These are phyloP conservation scores for Rutstroemia sp. DNA, from an alignment of 2,329 filamentous ascomycete species.

Conservation along the genomic window DNA sequence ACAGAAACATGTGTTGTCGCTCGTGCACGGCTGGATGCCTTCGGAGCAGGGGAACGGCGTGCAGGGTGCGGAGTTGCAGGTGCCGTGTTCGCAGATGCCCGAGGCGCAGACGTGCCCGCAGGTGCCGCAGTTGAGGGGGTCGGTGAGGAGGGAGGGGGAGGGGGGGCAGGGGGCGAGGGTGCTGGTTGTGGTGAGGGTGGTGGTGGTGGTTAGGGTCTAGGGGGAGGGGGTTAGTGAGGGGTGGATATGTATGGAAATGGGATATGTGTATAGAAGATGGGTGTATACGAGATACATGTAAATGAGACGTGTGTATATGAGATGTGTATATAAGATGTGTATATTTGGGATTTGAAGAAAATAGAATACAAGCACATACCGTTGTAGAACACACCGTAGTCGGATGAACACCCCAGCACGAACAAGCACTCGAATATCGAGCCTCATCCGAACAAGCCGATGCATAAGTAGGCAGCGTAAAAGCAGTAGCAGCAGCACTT, in stretches of 20 bases:
- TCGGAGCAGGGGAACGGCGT: background rate
- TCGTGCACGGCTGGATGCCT: slow-evolving; percentile 4
- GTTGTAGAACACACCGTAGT: background rate
- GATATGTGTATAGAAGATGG: too few species aligned
- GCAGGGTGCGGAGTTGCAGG: background rate
- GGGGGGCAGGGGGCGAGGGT: background rate
- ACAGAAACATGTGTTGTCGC: background rate
- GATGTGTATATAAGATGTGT: too few species aligned
- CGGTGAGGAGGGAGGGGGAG: background rate
- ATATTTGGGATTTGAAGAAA: too few species aligned
- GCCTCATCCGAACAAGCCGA: slow-evolving; percentile 3
- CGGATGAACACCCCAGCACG: slow-evolving; percentile 8
- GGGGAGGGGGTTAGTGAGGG: background rate
- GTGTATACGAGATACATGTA: too few species aligned
- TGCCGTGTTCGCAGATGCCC: slow-evolving; percentile 6
- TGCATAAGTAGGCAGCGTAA: slow-evolving; percentile 9
- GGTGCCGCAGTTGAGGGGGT: background rate
- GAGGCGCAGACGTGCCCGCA: slow-evolving; percentile 5
- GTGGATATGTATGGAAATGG: too few species aligned
- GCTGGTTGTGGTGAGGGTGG: slow-evolving; percentile 1
- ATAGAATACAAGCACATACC: too few species aligned
- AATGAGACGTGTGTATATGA: too few species aligned
- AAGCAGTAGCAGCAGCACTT: background rate
- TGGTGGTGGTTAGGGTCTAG: slow-evolving; percentile 1
- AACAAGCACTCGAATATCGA: slow-evolving; percentile 9